Percentiles rank a stretch among this genome's conserved stretches.
These are phyloP conservation scores for Sarocladium brachiariae DNA, from an alignment of 2,329 filamentous ascomycete species.

Conservation along the genomic window DNA sequence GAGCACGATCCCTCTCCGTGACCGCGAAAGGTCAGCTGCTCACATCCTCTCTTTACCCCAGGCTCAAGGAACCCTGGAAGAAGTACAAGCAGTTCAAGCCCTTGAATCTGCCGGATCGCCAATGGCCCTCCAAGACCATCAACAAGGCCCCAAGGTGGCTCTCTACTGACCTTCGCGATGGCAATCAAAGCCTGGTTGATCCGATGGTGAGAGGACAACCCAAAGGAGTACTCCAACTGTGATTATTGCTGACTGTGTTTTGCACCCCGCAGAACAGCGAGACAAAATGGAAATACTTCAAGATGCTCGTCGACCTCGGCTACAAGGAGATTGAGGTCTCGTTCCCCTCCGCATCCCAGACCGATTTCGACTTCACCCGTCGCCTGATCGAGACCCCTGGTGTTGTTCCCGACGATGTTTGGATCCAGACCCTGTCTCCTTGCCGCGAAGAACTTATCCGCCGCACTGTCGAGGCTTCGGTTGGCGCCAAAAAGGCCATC, in stretches of 20 bases:
- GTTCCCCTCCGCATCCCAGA: conserved; percentile 90
- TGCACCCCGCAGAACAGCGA: conserved; percentile 63
- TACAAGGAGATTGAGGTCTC: conserved; percentile 98
- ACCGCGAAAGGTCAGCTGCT: too few relatives aligned
- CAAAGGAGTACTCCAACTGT: neutral
- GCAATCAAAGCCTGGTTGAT: conserved; percentile 87
- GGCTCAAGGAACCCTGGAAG: conserved; percentile 68
- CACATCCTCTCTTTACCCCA: conserved; percentile 20
- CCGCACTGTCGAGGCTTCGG: conserved; percentile 80
- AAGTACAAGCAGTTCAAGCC: conserved; percentile 64
- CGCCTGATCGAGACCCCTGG: conserved; percentile 80
- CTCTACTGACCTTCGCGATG: conserved; percentile 75
- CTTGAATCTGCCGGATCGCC: conserved; percentile 56
- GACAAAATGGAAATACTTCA: conserved; percentile 92
- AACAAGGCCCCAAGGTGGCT: conserved; percentile 87
- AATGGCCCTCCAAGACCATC: conserved; percentile 80
- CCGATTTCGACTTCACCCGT: conserved; percentile 92
- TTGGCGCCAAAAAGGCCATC: conserved; percentile 86
- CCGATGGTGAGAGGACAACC: conserved; percentile 63
- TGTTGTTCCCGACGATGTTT: conserved; percentile 80
- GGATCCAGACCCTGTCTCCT: conserved; percentile 84
- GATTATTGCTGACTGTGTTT: conserved; percentile 10
- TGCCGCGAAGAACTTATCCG: conserved; percentile 88
- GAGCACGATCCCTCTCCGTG: conserved; percentile 7
- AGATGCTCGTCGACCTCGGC: conserved; percentile 84